Evolutionary conservation across 495 filamentous ascomycete genomes (phyloP).

Genomic region (Filosporella fistucella): DNA sequence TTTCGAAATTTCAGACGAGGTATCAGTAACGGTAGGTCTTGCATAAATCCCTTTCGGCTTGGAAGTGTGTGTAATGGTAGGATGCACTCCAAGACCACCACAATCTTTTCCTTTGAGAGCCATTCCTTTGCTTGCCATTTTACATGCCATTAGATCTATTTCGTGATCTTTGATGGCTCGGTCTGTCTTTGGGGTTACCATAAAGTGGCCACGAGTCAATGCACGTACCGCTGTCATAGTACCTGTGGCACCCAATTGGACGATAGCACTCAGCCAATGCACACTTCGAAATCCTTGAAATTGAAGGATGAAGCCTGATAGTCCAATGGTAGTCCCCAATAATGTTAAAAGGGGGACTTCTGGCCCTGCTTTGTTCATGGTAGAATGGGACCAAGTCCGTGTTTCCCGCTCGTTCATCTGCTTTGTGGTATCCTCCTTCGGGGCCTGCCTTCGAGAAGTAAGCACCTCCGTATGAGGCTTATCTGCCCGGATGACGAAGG

Average conservation of each 20-base stretch:
- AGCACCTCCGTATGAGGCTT: neutral
- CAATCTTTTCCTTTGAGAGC: neutral
- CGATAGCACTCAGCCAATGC: slow-evolving; percentile 39
- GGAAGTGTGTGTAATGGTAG: neutral
- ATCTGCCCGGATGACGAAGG: slow-evolving; percentile 1
- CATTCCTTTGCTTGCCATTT: neutral
- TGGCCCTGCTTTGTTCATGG: no score
- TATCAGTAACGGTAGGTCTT: neutral
- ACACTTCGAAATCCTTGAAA: slow-evolving; percentile 43
- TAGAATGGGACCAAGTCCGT: neutral
- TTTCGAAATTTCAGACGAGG: neutral
- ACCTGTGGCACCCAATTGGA: slow-evolving; percentile 38
- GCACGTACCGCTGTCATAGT: slow-evolving; percentile 40
- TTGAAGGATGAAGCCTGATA: neutral
- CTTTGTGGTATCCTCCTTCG: neutral
- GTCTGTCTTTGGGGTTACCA: neutral
- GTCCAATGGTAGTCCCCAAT: neutral
- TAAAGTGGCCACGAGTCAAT: slow-evolving; percentile 24
- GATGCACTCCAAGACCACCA: neutral
- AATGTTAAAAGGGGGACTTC: no score
- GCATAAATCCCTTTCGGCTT: neutral
- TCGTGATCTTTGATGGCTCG: neutral
- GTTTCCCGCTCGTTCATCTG: neutral
- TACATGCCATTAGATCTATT: neutral
- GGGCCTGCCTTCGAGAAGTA: neutral